Conservation (phyloP, 1,284 basidiomycete species). For the Neolentinus lepideus region DNA sequence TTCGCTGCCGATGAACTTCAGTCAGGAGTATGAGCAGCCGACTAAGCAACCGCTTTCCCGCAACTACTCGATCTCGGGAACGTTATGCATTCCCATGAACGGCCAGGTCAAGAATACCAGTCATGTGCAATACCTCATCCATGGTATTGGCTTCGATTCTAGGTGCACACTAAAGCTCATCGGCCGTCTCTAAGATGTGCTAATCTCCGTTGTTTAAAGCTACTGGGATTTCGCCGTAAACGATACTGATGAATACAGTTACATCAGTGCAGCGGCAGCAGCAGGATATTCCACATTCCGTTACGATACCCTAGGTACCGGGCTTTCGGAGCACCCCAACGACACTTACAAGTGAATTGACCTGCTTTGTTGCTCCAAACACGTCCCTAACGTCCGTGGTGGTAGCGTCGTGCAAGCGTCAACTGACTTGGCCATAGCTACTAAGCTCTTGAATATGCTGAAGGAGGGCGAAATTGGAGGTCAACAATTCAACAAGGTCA, state of each 20-base stretch:
- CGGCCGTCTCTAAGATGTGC: conserved; percentile 9
- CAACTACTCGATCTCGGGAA: conserved; percentile 12
- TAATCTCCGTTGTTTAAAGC: not conserved
- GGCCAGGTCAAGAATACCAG: conserved; percentile 6
- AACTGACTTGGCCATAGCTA: conserved; percentile 11
- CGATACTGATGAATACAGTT: conserved; percentile 10
- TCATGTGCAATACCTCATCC: conserved; percentile 12
- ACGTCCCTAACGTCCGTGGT: too few relatives aligned
- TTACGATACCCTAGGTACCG: conserved; percentile 14
- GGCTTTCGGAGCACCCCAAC: conserved; percentile 11
- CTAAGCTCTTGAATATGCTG: conserved; percentile 11
- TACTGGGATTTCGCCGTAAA: conserved; percentile 13
- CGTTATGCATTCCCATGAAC: conserved; percentile 10
- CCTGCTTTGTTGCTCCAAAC: too few relatives aligned
- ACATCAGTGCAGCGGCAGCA: conserved; percentile 11
- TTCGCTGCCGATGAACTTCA: conserved; percentile 9
- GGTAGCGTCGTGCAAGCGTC: conserved; percentile 11
- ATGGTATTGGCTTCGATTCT: conserved; percentile 8
- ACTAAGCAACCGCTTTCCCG: conserved; percentile 6
- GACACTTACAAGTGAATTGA: conserved; percentile 15
- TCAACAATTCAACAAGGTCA: conserved; percentile 10
- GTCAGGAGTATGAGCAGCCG: conserved; percentile 6
- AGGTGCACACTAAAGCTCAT: not conserved
- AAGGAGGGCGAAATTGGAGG: conserved; percentile 8
- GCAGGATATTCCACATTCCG: conserved; percentile 14